A percentile compares a stretch with the other conserved stretches of the same genome.
Conservation (phyloP, 2,329 filamentous ascomycete genomes). For the Neodidymelliopsis sp. region DNA sequence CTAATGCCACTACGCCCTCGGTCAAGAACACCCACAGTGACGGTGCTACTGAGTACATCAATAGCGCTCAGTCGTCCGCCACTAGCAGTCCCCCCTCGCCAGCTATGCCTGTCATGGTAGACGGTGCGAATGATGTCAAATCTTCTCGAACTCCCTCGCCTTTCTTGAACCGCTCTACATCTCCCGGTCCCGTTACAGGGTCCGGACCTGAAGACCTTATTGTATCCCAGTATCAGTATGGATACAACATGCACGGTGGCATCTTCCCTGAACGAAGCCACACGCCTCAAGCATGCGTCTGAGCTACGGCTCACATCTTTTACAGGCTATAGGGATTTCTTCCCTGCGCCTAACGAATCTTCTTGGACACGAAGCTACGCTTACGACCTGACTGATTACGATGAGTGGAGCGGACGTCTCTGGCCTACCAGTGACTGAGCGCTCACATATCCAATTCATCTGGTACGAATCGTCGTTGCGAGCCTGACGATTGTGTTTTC, state of each 20-base stretch:
- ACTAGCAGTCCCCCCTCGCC: conserved; percentile 49
- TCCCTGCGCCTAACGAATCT: conserved; percentile 43
- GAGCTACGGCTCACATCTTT: conserved; percentile 21
- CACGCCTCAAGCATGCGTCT: conserved; percentile 53
- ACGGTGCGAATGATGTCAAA: conserved; percentile 50
- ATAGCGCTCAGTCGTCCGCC: conserved; percentile 43
- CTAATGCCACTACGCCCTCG: conserved; percentile 38
- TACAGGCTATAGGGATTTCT: conserved; percentile 8
- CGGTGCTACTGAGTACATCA: conserved; percentile 40
- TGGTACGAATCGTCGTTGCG: conserved; percentile 41
- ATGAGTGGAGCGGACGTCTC: conserved; percentile 47
- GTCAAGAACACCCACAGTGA: conserved; percentile 36
- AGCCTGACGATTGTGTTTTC: conserved; percentile 31
- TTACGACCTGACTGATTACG: conserved; percentile 43
- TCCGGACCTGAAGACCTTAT: conserved; percentile 51
- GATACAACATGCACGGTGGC: conserved; percentile 50
- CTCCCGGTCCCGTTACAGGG: conserved; percentile 52
- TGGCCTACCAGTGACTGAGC: conserved; percentile 30
- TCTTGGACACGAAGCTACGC: conserved; percentile 45
- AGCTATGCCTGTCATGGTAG: conserved; percentile 42
- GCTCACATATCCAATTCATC: conserved; percentile 45
- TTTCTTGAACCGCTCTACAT: conserved; percentile 51
- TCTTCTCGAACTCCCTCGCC: conserved; percentile 41
- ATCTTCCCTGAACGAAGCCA: conserved; percentile 56
- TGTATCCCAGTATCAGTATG: conserved; percentile 54